Conservation (phyloP, 2,329 filamentous ascomycete species). For the Fusarium paranaense region DNA sequence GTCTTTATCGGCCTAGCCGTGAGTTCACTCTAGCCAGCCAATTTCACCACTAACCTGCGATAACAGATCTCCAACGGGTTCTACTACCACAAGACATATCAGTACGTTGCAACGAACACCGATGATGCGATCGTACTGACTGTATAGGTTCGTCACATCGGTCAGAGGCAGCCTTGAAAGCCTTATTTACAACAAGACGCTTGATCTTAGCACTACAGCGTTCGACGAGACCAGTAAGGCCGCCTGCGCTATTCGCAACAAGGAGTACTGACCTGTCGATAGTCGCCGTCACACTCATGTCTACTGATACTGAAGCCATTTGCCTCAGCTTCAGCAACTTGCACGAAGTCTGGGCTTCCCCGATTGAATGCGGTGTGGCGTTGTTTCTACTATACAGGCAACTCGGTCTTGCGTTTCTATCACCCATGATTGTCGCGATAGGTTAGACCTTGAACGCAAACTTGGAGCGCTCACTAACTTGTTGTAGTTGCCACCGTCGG, state of each 20-base stretch:
- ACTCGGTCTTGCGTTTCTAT: slow-evolving; percentile 13
- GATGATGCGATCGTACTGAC: neutral
- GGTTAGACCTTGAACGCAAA: neutral
- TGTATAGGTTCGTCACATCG: slow-evolving; percentile 5
- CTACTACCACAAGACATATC: slow-evolving; percentile 19
- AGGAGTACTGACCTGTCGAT: neutral
- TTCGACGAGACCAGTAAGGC: slow-evolving; percentile 18
- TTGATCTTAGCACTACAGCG: slow-evolving; percentile 18
- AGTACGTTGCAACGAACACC: neutral
- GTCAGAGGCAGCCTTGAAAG: slow-evolving; percentile 14
- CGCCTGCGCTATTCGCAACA: too few relatives aligned
- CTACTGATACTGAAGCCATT: slow-evolving; percentile 20
- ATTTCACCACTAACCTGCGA: too few relatives aligned
- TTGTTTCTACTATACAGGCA: slow-evolving; percentile 16
- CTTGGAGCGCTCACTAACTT: neutral
- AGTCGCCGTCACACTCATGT: slow-evolving; percentile 25
- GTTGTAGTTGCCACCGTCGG: slow-evolving; percentile 2
- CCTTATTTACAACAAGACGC: slow-evolving; percentile 12
- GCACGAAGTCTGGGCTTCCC: slow-evolving; percentile 25
- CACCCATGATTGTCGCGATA: slow-evolving; percentile 11
- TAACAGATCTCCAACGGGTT: slow-evolving; percentile 12
- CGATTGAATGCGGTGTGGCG: slow-evolving; percentile 18
- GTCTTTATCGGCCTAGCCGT: slow-evolving; percentile 16
- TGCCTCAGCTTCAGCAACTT: slow-evolving; percentile 11
- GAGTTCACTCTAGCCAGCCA: neutral